phyloP scores from a whole-genome alignment of 1,284 basidiomycete genomes.

The Malassezia pachydermatis region DNA sequence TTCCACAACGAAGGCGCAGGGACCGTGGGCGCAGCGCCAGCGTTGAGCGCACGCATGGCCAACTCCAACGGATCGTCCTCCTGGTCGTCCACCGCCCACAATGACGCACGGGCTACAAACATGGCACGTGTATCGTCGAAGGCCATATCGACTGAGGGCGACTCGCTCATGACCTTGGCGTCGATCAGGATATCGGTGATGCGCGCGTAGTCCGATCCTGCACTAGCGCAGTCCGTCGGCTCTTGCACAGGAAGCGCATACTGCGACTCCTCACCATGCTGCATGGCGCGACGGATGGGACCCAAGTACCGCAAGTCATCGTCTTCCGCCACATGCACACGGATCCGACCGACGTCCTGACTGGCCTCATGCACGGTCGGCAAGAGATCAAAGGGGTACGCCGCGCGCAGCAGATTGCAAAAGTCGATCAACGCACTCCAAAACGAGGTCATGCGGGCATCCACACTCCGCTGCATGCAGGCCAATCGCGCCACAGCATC shows the following conservation, averaged over 20 bases:
- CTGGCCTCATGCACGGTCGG: slow-evolving; percentile 52
- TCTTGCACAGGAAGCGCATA: slow-evolving; percentile 49
- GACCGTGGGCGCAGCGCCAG: too few relatives aligned
- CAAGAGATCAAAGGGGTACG: slow-evolving; percentile 63
- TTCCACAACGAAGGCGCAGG: too few relatives aligned
- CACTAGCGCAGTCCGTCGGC: slow-evolving; percentile 88
- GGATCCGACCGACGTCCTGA: slow-evolving; percentile 28
- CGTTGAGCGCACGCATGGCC: slow-evolving; percentile 35
- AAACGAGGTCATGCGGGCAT: slow-evolving; percentile 50
- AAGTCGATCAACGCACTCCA: slow-evolving; percentile 66
- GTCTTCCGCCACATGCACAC: slow-evolving; percentile 74
- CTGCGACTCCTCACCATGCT: slow-evolving; percentile 21
- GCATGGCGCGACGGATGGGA: slow-evolving; percentile 59
- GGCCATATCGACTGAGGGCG: slow-evolving; percentile 49
- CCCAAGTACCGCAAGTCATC: slow-evolving; percentile 76
- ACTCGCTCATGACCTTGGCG: slow-evolving; percentile 57
- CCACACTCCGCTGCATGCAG: not conserved
- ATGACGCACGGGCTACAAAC: slow-evolving; percentile 23
- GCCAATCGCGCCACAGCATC: slow-evolving; percentile 7
- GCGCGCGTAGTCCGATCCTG: slow-evolving; percentile 61
- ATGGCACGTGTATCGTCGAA: slow-evolving; percentile 32
- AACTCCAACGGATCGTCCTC: slow-evolving; percentile 35
- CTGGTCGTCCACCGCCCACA: not conserved
- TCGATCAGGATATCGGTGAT: slow-evolving; percentile 75
- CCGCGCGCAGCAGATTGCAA: slow-evolving; percentile 56